Conservation (phyloP, 768 basidiomycete species). For the Psilocybe azurescens region DNA sequence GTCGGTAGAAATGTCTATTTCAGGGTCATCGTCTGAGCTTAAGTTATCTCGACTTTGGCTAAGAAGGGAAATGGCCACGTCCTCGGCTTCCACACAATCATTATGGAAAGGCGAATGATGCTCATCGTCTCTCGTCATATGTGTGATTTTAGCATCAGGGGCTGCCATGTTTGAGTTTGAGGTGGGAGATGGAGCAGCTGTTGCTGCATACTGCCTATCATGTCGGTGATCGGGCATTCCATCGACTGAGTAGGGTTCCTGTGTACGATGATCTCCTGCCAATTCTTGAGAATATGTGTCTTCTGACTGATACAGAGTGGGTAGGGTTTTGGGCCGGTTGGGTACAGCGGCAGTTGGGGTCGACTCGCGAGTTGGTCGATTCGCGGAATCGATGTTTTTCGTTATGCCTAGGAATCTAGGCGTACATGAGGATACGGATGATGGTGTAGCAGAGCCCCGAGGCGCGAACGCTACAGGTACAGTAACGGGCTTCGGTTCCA, state of each 20-base stretch:
- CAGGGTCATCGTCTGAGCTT: neutral
- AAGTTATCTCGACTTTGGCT: neutral
- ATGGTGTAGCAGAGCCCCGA: neutral
- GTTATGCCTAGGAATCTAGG: neutral
- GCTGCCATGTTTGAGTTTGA: neutral
- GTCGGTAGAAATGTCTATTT: neutral
- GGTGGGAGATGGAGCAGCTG: neutral
- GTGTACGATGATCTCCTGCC: neutral
- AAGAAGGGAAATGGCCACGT: constrained; percentile 1
- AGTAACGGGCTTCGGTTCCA: neutral
- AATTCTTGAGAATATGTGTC: neutral
- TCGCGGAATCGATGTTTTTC: neutral
- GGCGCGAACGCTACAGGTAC: constrained; percentile 7
- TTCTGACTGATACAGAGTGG: neutral
- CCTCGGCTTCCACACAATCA: neutral
- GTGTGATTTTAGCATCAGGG: neutral
- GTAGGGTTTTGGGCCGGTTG: neutral
- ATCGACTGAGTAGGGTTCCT: neutral
- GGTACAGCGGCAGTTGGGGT: neutral
- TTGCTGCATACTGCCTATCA: neutral
- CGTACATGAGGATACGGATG: neutral
- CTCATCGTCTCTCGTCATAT: neutral
- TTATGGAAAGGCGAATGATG: neutral
- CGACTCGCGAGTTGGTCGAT: neutral
- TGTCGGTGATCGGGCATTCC: neutral